These are phyloP conservation scores for Lipomyces yamanashiensis DNA, from an alignment of 805 yeast species.

Conservation along the genomic window DNA sequence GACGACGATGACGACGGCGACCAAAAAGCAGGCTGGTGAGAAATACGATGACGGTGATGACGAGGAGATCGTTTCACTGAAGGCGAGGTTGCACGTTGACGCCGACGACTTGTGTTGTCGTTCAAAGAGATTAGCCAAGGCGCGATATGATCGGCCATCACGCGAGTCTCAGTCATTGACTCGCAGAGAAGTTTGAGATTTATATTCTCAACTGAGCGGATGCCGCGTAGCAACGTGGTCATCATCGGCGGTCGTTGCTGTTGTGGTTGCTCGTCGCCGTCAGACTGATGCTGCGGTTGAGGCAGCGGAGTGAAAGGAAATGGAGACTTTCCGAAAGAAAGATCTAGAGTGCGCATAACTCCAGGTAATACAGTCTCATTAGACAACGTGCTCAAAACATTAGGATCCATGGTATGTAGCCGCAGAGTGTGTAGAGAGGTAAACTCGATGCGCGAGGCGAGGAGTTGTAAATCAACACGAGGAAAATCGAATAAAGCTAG, in stretches of 20 bases:
- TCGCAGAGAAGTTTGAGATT: slow-evolving; percentile 29
- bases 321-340: slow-evolving; percentile 22
- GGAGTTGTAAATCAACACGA: slow-evolving; percentile 13
- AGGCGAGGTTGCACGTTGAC: neutral
- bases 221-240: slow-evolving; percentile 22
- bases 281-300: neutral
- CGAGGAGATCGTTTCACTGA: neutral
- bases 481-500: slow-evolving; percentile 32
- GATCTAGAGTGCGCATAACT: slow-evolving; percentile 23
- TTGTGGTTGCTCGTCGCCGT: neutral
- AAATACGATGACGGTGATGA: neutral
- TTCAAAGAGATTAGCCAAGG: slow-evolving; percentile 24
- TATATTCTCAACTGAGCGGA: slow-evolving; percentile 25
- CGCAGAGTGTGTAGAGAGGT: slow-evolving; percentile 11
- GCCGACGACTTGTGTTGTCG: neutral
- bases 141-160: slow-evolving; percentile 21
- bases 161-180: slow-evolving; percentile 19
- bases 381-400: slow-evolving; percentile 21
- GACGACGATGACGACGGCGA: neutral
- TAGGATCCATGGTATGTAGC: slow-evolving; percentile 28
- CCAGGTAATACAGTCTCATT: slow-evolving; percentile 13
- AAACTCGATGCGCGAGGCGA: slow-evolving; percentile 19
- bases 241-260: slow-evolving; percentile 18
- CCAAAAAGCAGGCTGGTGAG: too few species aligned
- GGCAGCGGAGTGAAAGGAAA: slow-evolving; percentile 19